Evolutionary conservation across 1,139 yeast species (phyloP).

Genomic region (Protomyces arabidopsidicola): DNA sequence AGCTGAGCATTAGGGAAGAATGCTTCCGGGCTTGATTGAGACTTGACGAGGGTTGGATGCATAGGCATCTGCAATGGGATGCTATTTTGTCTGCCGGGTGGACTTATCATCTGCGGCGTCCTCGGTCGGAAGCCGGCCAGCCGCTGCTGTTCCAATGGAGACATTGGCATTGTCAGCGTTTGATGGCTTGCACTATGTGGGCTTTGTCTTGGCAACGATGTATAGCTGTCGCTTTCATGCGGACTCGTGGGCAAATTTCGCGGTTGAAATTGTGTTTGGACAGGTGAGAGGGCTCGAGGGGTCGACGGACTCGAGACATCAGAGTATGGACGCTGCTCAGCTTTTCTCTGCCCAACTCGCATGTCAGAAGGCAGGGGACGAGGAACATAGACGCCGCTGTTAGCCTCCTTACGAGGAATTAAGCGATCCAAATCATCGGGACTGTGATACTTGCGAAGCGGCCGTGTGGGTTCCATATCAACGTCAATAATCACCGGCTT

Average conservation of each 20-base stretch:
- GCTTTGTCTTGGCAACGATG: not conserved
- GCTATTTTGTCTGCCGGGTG: not conserved
- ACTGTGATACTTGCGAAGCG: not conserved
- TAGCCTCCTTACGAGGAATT: not conserved
- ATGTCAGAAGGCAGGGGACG: not conserved
- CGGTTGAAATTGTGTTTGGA: not conserved
- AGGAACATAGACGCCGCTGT: not conserved
- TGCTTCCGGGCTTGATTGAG: not conserved
- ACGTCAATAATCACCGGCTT: not conserved
- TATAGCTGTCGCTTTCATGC: not conserved
- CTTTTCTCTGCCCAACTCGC: not conserved
- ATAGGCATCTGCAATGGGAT: not conserved
- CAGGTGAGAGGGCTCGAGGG: not conserved
- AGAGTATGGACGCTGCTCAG: not conserved
- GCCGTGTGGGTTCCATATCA: not conserved
- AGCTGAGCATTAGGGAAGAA: not conserved
- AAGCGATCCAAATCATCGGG: not conserved
- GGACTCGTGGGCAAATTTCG: not conserved
- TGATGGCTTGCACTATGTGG: not conserved
- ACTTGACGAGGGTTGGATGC: not conserved
- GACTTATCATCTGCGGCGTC: not conserved
- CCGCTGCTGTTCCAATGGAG: not conserved
- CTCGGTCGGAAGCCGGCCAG: not conserved
- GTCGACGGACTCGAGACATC: not conserved
- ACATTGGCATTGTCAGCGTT: not conserved